Percentiles rank a stretch among this genome's conserved stretches.
These are phyloP conservation scores for Helotiales sp. DNA, from an alignment of 2,329 filamentous ascomycete species.

Conservation along the genomic window DNA sequence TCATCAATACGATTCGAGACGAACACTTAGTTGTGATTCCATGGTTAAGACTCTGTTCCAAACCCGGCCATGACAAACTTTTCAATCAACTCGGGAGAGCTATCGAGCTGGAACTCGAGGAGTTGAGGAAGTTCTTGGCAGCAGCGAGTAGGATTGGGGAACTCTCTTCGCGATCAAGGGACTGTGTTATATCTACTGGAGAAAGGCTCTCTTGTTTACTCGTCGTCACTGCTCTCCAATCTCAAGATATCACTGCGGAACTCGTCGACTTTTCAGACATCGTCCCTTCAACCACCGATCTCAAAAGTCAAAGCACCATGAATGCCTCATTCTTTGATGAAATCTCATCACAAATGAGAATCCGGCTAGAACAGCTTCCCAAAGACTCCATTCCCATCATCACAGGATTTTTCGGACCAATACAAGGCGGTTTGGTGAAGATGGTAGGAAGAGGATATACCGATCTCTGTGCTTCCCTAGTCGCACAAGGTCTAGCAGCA, in stretches of 20 bases:
- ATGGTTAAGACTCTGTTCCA: constrained; percentile 40
- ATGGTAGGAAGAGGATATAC: constrained; percentile 70
- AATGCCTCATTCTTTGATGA: not conserved
- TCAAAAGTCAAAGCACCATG: not conserved
- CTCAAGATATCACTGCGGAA: constrained; percentile 21
- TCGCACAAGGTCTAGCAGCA: constrained; percentile 64
- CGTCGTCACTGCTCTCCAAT: constrained; percentile 33
- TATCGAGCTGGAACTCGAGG: constrained; percentile 46
- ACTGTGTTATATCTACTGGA: constrained; percentile 49
- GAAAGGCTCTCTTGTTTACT: constrained; percentile 36
- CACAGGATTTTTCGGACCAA: constrained; percentile 67
- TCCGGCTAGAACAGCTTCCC: not conserved
- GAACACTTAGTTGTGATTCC: constrained; percentile 50
- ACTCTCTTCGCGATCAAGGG: constrained; percentile 50
- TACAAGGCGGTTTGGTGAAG: constrained; percentile 64
- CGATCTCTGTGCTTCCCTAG: constrained; percentile 68
- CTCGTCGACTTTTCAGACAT: not conserved
- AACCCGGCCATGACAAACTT: not conserved
- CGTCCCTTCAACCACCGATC: not conserved
- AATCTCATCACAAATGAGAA: not conserved
- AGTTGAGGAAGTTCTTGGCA: constrained; percentile 49
- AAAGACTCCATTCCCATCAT: not conserved
- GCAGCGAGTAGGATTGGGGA: constrained; percentile 54
- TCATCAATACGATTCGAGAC: constrained; percentile 49
- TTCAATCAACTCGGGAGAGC: constrained; percentile 5